Conservation (phyloP, 306 rosid species). For the Cicer bijugum region DNA sequence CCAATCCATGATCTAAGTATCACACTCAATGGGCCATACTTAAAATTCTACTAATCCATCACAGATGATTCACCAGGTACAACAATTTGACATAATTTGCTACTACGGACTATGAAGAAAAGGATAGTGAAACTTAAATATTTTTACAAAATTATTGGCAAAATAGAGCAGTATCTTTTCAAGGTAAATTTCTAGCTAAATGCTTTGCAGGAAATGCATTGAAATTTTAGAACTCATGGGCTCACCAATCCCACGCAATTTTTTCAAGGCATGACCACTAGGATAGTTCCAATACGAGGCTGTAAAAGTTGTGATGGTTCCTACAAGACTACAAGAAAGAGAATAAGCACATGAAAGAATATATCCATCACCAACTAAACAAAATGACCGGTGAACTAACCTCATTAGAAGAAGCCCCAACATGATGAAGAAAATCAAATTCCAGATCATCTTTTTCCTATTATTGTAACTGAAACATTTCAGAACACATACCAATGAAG, state of each 20-base stretch:
- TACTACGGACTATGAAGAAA: conserved; percentile 6
- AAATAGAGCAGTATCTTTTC: conserved; percentile 31
- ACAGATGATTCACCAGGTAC: conserved; percentile 9
- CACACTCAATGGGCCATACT: neutral
- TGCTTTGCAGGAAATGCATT: conserved; percentile 27
- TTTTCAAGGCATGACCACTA: conserved; percentile 82
- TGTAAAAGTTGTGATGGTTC: conserved; percentile 69
- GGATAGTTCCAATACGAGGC: conserved; percentile 91
- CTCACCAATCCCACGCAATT: conserved; percentile 70
- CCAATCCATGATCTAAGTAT: neutral
- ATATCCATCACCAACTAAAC: conserved; percentile 34
- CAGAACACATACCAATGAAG: conserved; percentile 27
- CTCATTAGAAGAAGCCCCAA: conserved; percentile 72
- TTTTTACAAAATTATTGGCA: conserved; percentile 26
- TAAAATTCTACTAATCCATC: neutral
- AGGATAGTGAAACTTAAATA: neutral
- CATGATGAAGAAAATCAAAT: conserved; percentile 64
- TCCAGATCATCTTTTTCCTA: conserved; percentile 80
- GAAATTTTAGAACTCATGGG: conserved; percentile 26
- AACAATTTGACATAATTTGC: conserved; percentile 12
- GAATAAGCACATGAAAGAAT: conserved; percentile 43
- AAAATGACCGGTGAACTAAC: conserved; percentile 52
- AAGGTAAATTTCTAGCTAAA: neutral
- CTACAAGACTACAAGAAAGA: conserved; percentile 78
- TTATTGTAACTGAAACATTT: conserved; percentile 83